These are phyloP conservation scores for Suillus placidus DNA, from an alignment of 768 basidiomycete genomes.

Conservation along the genomic window DNA sequence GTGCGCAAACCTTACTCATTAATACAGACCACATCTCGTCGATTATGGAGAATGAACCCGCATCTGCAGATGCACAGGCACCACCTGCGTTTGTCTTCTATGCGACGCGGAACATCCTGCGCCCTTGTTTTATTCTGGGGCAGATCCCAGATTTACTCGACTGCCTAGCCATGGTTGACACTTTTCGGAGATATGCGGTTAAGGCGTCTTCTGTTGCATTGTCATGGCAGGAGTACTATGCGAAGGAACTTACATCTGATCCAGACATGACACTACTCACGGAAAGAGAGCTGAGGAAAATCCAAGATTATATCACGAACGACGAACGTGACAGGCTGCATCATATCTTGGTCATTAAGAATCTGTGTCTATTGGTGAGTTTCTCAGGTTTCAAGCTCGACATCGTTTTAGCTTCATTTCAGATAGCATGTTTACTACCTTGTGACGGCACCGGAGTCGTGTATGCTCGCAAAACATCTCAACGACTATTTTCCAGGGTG, in stretches of 20 bases:
- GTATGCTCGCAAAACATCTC: conserved; percentile 21
- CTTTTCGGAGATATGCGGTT: conserved; percentile 21
- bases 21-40: conserved; percentile 11
- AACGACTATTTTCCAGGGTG: conserved; percentile 34
- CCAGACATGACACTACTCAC: conserved; percentile 21
- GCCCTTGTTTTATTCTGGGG: conserved; percentile 31
- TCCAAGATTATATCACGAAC: conserved; percentile 18
- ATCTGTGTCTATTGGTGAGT: conserved; percentile 26
- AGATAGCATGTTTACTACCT: conserved; percentile 32
- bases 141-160: conserved; percentile 35
- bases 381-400: background rate
- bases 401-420: background rate
- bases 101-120: conserved; percentile 31
- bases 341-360: conserved; percentile 27
- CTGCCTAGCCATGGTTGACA: conserved; percentile 26
- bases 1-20: background rate
- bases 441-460: conserved; percentile 31
- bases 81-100: conserved; percentile 30
- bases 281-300: conserved; percentile 16
- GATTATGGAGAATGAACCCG: background rate
- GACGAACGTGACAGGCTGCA: conserved; percentile 21
- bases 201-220: conserved; percentile 24
- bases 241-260: conserved; percentile 13
- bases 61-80: background rate
- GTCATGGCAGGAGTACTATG: conserved; percentile 30